Conservation (phyloP, 768 basidiomycete species). For the Suillus subluteus region DNA sequence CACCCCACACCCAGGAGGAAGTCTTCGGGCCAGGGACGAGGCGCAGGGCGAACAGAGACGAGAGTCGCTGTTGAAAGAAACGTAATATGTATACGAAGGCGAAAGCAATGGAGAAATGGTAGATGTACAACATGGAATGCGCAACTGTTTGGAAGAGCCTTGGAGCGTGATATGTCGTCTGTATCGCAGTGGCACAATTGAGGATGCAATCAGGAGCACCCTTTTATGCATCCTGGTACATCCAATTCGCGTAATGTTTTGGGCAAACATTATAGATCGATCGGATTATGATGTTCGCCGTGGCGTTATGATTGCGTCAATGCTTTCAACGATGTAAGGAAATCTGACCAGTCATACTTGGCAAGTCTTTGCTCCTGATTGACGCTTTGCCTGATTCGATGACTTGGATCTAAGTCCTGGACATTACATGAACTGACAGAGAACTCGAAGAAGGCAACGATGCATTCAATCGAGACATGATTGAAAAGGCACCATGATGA, state of each 20-base stretch:
- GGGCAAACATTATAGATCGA: conserved; percentile 7
- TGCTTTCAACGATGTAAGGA: conserved; percentile 6
- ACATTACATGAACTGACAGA: conserved; percentile 10
- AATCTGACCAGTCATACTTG: conserved; percentile 12
- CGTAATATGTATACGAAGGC: conserved; percentile 35
- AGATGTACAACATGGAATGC: conserved; percentile 16
- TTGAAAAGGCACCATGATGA: conserved; percentile 3
- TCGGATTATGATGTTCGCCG: conserved; percentile 4
- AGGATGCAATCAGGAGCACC: background rate
- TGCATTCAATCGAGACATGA: background rate
- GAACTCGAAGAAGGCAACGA: conserved; percentile 14
- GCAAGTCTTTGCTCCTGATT: conserved; percentile 7
- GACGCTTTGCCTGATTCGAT: conserved; percentile 5
- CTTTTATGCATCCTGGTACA: conserved; percentile 9
- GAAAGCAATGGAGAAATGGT: conserved; percentile 21
- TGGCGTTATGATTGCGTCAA: conserved; percentile 12
- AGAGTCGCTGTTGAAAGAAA: conserved; percentile 39
- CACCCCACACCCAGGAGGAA: conserved; percentile 60
- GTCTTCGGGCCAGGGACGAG: conserved; percentile 55
- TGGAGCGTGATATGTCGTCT: background rate
- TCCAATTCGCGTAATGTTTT: conserved; percentile 4
- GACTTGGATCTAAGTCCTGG: conserved; percentile 9
- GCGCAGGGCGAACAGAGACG: conserved; percentile 37
- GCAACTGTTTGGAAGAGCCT: background rate
- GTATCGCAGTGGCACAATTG: conserved; percentile 3